Evolutionary conservation across 1,139 yeast species (phyloP).

Genomic region (Yamadazyma epiphylla): DNA sequence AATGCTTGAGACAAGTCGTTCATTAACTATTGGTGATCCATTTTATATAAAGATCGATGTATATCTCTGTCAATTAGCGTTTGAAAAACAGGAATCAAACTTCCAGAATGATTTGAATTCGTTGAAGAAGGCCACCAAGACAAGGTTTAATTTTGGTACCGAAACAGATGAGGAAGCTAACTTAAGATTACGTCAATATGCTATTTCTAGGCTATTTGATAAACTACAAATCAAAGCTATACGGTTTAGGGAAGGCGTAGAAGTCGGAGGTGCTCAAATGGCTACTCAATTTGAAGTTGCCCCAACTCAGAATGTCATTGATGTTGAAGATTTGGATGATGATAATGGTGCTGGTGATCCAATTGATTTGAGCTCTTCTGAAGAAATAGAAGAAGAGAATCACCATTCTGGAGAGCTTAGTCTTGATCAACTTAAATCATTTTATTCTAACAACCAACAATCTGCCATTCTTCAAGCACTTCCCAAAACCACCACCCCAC

Average conservation of each 20-base stretch:
- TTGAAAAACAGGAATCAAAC: slow-evolving; percentile 22
- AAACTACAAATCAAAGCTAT: slow-evolving; percentile 29
- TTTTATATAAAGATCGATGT: slow-evolving; percentile 64
- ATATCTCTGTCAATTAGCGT: slow-evolving; percentile 51
- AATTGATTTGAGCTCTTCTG: too few species aligned
- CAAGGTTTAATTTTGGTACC: slow-evolving; percentile 19
- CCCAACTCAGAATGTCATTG: slow-evolving; percentile 1
- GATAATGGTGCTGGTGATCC: slow-evolving; percentile 18
- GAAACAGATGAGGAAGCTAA: slow-evolving; percentile 57
- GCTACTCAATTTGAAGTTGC: slow-evolving; percentile 8
- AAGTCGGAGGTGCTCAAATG: slow-evolving; percentile 7
- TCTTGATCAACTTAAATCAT: slow-evolving; percentile 70
- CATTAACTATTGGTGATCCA: slow-evolving; percentile 70
- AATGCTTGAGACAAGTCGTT: slow-evolving; percentile 51
- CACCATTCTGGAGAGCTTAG: slow-evolving; percentile 39
- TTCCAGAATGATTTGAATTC: slow-evolving; percentile 9
- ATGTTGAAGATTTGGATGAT: slow-evolving; percentile 5
- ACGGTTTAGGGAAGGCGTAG: slow-evolving; percentile 6
- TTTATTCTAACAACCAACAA: slow-evolving; percentile 66
- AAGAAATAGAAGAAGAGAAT: slow-evolving; percentile 3
- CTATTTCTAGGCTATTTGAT: slow-evolving; percentile 55
- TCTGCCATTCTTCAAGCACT: slow-evolving; percentile 47
- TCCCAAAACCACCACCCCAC: slow-evolving; percentile 62
- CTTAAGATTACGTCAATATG: slow-evolving; percentile 52
- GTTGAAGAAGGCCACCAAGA: slow-evolving; percentile 5